Evolutionary conservation across 2,329 filamentous ascomycete genomes (phyloP).

Genomic region (Sporothrix sp.): DNA sequence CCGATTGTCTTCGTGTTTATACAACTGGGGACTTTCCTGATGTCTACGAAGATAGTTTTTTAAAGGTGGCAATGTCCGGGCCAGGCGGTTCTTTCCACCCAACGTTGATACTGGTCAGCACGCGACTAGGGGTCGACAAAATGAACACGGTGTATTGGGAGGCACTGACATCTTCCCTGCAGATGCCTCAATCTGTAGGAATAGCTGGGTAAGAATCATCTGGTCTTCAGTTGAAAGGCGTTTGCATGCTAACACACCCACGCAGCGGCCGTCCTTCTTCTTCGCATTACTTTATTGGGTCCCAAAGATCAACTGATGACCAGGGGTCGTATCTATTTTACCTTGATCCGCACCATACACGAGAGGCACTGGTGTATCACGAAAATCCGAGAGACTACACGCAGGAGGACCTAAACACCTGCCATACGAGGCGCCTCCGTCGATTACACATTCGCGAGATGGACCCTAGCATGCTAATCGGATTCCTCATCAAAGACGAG

Average conservation of each 20-base stretch:
- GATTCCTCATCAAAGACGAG: conserved; percentile 75
- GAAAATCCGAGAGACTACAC: conserved; percentile 49
- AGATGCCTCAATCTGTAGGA: conserved; percentile 86
- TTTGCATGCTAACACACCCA: conserved; percentile 3
- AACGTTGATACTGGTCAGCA: conserved; percentile 80
- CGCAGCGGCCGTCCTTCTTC: conserved; percentile 79
- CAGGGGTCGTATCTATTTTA: conserved; percentile 77
- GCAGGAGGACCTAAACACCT: conserved; percentile 65
- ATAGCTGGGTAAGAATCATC: conserved; percentile 67
- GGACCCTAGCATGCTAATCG: conserved; percentile 97
- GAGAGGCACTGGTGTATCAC: conserved; percentile 60
- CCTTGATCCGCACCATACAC: conserved; percentile 83
- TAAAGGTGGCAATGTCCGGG: conserved; percentile 61
- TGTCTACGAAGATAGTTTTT: conserved; percentile 84
- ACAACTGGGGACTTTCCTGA: conserved; percentile 83
- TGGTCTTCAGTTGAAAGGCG: not conserved
- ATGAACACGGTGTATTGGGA: conserved; percentile 94
- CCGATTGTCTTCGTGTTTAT: conserved; percentile 66
- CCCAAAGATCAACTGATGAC: conserved; percentile 27
- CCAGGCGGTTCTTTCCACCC: conserved; percentile 60
- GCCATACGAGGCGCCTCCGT: conserved; percentile 77
- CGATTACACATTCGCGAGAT: conserved; percentile 80
- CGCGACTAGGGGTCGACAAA: conserved; percentile 83
- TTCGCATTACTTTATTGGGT: conserved; percentile 56
- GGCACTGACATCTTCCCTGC: conserved; percentile 73